These are phyloP conservation scores for Hypoxylon sp. DNA, from an alignment of 2,329 filamentous ascomycete species.

Conservation along the genomic window DNA sequence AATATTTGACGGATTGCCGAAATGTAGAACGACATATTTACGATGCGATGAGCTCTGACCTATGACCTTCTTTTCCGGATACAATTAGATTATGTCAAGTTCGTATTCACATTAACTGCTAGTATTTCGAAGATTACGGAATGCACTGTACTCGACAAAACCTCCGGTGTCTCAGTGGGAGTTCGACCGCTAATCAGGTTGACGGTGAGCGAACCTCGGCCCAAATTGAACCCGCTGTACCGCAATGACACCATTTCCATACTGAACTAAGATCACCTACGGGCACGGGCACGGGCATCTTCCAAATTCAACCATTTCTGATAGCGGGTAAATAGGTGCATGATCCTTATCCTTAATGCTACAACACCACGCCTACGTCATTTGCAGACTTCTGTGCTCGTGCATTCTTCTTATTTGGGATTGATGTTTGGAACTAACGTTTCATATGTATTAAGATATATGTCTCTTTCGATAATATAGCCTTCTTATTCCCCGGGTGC, in stretches of 20 bases:
- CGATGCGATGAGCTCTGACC: background rate
- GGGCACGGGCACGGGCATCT: too few species aligned
- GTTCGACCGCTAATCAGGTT: background rate
- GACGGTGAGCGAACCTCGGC: background rate
- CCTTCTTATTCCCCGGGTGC: too few species aligned
- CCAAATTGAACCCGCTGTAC: background rate
- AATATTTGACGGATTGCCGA: conserved; percentile 40
- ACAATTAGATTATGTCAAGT: background rate
- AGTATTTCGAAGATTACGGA: background rate
- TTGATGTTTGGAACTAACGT: too few species aligned
- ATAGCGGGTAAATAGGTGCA: too few species aligned
- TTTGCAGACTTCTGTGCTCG: background rate
- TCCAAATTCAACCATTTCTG: too few species aligned
- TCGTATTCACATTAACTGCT: background rate
- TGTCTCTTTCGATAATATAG: too few species aligned
- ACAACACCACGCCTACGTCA: background rate
- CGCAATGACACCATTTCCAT: background rate
- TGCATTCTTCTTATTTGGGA: too few species aligned
- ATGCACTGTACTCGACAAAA: background rate
- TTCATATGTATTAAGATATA: too few species aligned
- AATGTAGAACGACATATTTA: conserved; percentile 28
- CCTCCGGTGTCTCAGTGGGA: background rate
- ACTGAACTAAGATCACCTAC: too few species aligned
- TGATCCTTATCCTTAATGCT: too few species aligned
- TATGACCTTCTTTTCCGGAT: background rate